Evolutionary conservation across 345 rosid genomes (phyloP).

Genomic region (Arabidopsis thaliana): TAIR10.1 NC_003071.7:672001-672500

Average conservation of each 20-base stretch:
- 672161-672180: slow-evolving; percentile 87
- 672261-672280: not conserved
- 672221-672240: slow-evolving; percentile 76
- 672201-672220: slow-evolving; percentile 88
- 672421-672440: not conserved
- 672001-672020: slow-evolving; percentile 97
- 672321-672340: not conserved
- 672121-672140: not conserved
- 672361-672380: not conserved
- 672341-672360: not conserved
- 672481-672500: slow-evolving; percentile 98
- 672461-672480: slow-evolving; percentile 89
- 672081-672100: slow-evolving; percentile 18
- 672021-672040: slow-evolving; percentile 88
- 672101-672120: slow-evolving; percentile 9
- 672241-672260: slow-evolving; percentile 55
- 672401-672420: not conserved
- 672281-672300: not conserved
- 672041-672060: slow-evolving; percentile 59
- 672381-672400: slow-evolving; percentile 15
- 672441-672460: slow-evolving; percentile 89
- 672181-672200: slow-evolving; percentile 97
- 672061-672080: slow-evolving; percentile 57
- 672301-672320: not conserved
- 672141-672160: slow-evolving; percentile 37